Evolutionary conservation across 306 rosid species (phyloP), one percentile per base, ranked within the genome.

Genomic region (Quercus berberidifolia): DNA sequence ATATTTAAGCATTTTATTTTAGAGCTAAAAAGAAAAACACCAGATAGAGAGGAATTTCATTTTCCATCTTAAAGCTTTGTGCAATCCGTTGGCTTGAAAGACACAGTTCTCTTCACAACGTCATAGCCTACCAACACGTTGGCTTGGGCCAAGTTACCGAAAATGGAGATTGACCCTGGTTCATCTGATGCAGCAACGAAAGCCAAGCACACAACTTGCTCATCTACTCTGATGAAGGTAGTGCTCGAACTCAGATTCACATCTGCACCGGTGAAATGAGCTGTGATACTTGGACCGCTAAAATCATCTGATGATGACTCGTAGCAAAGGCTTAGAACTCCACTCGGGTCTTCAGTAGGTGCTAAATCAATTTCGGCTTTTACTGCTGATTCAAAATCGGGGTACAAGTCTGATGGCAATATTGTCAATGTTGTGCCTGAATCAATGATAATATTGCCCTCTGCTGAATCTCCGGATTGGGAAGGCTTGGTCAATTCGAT

Each of bases 111-210:
- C 6, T 60, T 28, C 9, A 25, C 14, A 1, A 64, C 52, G 55
- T 91, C 97, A 71, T 93, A 93, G 0, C 97, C 98, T 20, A 88
- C 84, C 72, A 83, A 46, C 71, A 90, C 75, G 57, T 85, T 85
- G 46, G 30, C 54, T 55, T 93, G 97, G 0, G 89, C 82, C 23
- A 93, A 0, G 35, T 88, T 93, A 0, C 94, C 97, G 13, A 81
- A 88, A 17, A 93, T 86, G 1, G 80, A 15, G 0, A n/a, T 41
- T 41, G 46, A 41, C 46, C 46, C 46, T 41, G 46, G 46, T 41
- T 41, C 46, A 41, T 41, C 46, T 41, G 46, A 41, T 8, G 46
- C 46, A 41, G 46, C 9, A 0, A 2, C 4, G n/a, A 93, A 88
- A 11, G 92, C 89, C 0, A 93, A 82, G 69, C 98, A 93, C 5